Evolutionary conservation across 768 basidiomycete genomes (phyloP).

Genomic region (Cystobasidium tubakii): DNA sequence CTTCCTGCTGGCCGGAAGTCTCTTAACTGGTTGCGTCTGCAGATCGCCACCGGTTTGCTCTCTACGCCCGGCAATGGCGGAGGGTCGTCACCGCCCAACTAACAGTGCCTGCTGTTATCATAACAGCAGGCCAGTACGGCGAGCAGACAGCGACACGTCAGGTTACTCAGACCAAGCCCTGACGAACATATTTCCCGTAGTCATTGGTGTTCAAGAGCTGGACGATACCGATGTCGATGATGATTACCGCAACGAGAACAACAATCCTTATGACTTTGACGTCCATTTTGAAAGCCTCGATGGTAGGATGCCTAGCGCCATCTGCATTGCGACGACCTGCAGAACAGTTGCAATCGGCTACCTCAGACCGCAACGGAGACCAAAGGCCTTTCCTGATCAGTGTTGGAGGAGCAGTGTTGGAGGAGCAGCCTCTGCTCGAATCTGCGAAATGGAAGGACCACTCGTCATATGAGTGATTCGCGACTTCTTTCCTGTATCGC

Average conservation of each 20-base stretch:
- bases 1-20: neutral
- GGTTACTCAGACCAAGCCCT: neutral
- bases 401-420: neutral
- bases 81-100: slow-evolving; percentile 9
- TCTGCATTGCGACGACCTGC: no score
- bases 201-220: slow-evolving; percentile 6
- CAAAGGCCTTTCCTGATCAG: neutral
- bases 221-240: slow-evolving; percentile 18
- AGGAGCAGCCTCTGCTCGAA: neutral
- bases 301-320: no score
- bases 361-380: no score
- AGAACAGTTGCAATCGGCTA: no score
- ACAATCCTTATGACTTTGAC: slow-evolving; percentile 2
- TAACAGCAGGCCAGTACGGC: slow-evolving; percentile 2
- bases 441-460: no score
- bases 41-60: neutral
- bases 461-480: no score
- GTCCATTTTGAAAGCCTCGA: neutral
- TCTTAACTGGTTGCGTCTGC: neutral
- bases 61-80: slow-evolving; percentile 5
- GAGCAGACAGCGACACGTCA: neutral
- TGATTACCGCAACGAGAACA: slow-evolving; percentile 3
- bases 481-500: neutral
- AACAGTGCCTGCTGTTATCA: neutral
- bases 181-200: neutral